Percentiles rank a stretch among this genome's conserved stretches.
These are phyloP conservation scores for Metschnikowia peoriensis DNA, from an alignment of 805 yeast genomes.

Conservation along the genomic window DNA sequence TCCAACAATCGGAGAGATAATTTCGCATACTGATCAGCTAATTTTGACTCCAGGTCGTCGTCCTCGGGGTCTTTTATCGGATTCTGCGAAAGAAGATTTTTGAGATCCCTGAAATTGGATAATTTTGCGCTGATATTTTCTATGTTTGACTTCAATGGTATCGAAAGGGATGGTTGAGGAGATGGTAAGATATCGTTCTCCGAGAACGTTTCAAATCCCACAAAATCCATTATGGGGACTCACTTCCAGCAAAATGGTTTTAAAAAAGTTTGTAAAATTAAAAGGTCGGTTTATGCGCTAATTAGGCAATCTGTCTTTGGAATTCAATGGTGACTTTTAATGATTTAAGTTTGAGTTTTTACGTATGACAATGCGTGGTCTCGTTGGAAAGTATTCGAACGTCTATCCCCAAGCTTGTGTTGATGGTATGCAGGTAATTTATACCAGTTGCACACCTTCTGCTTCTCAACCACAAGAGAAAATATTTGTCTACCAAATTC, in stretches of 20 bases:
- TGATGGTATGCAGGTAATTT: no score
- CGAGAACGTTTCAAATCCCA: conserved; percentile 37
- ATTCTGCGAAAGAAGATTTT: conserved; percentile 26
- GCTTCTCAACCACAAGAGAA: no score
- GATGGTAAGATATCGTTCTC: conserved; percentile 31
- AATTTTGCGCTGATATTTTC: conserved; percentile 33
- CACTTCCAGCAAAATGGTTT: neutral
- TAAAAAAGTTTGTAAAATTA: no score
- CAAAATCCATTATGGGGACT: conserved; percentile 37
- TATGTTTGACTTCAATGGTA: conserved; percentile 39
- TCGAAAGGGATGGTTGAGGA: conserved; percentile 45
- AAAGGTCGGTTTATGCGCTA: no score
- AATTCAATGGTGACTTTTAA: no score
- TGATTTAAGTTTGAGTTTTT: no score
- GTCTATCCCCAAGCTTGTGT: no score
- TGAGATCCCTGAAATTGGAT: conserved; percentile 32
- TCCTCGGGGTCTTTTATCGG: conserved; percentile 4
- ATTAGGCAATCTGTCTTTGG: no score
- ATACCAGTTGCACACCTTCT: no score
- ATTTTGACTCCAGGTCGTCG: conserved; percentile 10
- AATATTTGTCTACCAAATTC: no score
- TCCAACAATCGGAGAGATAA: conserved; percentile 40
- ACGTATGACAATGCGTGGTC: no score
- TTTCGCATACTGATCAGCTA: conserved; percentile 50
- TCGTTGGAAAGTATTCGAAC: no score